Conservation (phyloP, 495 filamentous ascomycete species). For the Penicillium cataractarum region DNA sequence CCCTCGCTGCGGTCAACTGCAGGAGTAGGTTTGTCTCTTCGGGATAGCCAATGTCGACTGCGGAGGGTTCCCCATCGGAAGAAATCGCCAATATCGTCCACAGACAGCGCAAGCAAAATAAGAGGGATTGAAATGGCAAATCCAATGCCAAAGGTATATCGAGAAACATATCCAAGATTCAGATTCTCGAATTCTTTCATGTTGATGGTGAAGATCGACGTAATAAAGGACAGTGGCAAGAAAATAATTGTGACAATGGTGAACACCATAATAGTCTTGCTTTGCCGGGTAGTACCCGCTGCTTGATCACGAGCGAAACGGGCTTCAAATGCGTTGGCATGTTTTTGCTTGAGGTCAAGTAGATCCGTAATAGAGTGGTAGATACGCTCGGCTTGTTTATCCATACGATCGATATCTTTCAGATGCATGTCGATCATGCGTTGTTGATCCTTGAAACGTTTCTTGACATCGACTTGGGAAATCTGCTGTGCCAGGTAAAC, state of each 20-base stretch:
- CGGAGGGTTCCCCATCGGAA: constrained; percentile 25
- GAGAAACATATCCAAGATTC: constrained; percentile 59
- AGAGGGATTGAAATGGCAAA: constrained; percentile 67
- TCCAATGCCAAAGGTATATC: constrained; percentile 69
- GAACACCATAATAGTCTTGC: constrained; percentile 76
- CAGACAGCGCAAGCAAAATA: constrained; percentile 58
- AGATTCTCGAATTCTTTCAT: constrained; percentile 57
- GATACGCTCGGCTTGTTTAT: constrained; percentile 66
- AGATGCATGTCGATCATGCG: constrained; percentile 62
- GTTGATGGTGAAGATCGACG: constrained; percentile 68
- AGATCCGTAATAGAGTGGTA: constrained; percentile 66
- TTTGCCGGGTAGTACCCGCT: constrained; percentile 64
- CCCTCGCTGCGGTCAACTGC: constrained; percentile 2
- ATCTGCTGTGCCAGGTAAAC: constrained; percentile 50
- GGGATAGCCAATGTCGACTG: constrained; percentile 32
- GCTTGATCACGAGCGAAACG: constrained; percentile 70
- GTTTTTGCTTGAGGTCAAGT: constrained; percentile 65
- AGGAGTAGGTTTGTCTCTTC: constrained; percentile 9
- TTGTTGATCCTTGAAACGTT: constrained; percentile 61
- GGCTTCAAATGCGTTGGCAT: constrained; percentile 72
- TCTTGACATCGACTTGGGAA: constrained; percentile 56
- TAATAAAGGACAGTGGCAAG: constrained; percentile 68
- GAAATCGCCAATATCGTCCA: constrained; percentile 58
- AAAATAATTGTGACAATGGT: constrained; percentile 74
- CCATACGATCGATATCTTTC: constrained; percentile 70